Evolutionary conservation across 192 early-diverging fungal species (phyloP).

Genomic region (Coemansia sp.): DNA sequence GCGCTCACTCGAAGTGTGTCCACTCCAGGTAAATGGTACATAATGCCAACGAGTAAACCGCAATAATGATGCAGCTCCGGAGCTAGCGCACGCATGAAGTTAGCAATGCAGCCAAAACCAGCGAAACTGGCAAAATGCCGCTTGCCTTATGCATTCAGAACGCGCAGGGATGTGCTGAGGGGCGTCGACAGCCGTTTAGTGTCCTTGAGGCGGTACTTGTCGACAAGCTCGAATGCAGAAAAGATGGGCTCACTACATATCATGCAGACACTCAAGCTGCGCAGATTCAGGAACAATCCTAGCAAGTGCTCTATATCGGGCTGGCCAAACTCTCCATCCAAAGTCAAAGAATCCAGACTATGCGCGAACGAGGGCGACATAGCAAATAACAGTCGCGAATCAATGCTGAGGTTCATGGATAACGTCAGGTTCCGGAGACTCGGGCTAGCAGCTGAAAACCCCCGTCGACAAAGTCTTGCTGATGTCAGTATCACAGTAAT

Average conservation of each 20-base stretch:
- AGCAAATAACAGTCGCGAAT: no score
- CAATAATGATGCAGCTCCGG: not conserved
- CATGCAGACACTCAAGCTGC: not conserved
- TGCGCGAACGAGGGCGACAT: not conserved
- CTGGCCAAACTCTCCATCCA: not conserved
- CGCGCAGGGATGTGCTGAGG: not conserved
- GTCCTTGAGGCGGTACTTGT: not conserved
- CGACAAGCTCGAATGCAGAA: not conserved
- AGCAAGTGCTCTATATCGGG: not conserved
- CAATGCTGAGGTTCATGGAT: not conserved
- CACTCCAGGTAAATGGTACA: not conserved
- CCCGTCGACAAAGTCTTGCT: not conserved
- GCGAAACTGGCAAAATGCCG: not conserved
- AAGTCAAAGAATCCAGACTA: not conserved
- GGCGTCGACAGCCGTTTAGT: not conserved
- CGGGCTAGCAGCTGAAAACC: not conserved
- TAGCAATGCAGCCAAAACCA: not conserved
- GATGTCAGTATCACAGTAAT: not conserved
- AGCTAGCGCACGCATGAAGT: not conserved
- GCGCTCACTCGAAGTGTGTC: not conserved
- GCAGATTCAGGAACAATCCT: not conserved
- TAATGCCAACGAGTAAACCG: not conserved
- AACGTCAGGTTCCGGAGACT: slow-evolving; percentile 9
- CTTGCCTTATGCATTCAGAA: not conserved
- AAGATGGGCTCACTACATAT: not conserved